Evolutionary conservation across 2,329 filamentous ascomycete species (phyloP).

Genomic region (Neoscytalidium dimidiatum): DNA sequence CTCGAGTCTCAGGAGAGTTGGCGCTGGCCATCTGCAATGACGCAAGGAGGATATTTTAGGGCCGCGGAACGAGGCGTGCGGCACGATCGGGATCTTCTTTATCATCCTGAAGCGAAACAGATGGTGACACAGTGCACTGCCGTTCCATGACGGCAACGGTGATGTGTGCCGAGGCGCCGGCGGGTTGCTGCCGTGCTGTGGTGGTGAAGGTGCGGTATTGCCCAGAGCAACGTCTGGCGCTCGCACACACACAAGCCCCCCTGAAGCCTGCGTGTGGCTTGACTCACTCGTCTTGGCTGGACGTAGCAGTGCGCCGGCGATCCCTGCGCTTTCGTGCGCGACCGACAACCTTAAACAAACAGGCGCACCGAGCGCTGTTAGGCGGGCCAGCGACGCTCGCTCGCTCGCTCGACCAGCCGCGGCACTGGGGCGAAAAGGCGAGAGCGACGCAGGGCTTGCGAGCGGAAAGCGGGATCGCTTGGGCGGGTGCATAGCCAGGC

Average conservation of each 20-base stretch:
- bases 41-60: not conserved
- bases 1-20: conserved; percentile 15
- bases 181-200: not conserved
- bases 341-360: not conserved
- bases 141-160: not conserved
- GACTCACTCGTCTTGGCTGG: not conserved
- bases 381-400: not conserved
- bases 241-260: not conserved
- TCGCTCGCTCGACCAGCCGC: not conserved
- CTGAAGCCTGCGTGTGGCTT: not conserved
- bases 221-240: not conserved
- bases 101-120: not conserved
- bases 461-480: not conserved
- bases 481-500: conserved; percentile 3
- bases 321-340: too few relatives aligned
- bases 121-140: not conserved
- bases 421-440: not conserved
- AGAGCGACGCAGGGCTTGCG: not conserved
- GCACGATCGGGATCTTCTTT: not conserved
- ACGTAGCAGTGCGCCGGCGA: not conserved
- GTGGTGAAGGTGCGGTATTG: not conserved
- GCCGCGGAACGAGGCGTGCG: conserved; percentile 6
- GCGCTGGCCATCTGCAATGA: not conserved
- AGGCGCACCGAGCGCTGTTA: not conserved
- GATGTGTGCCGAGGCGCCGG: not conserved